A percentile compares a stretch with the other conserved stretches of the same genome.
These are phyloP conservation scores for Diospyros kaki DNA, from an alignment of 148 eudicot species.

Conservation along the genomic window DNA sequence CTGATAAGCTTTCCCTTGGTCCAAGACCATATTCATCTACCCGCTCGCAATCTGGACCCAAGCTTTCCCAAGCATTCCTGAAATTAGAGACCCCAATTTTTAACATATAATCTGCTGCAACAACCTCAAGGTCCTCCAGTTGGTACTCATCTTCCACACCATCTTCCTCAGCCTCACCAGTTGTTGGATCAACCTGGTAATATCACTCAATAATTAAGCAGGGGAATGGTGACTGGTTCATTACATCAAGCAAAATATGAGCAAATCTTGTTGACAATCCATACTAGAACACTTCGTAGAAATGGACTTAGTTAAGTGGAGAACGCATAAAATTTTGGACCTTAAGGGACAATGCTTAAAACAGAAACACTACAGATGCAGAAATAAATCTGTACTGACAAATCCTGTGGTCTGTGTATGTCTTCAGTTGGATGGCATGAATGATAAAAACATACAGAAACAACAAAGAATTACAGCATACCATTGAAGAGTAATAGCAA, in stretches of 20 bases:
- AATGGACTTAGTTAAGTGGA: not conserved
- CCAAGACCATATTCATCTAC: conserved; percentile 98
- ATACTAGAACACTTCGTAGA: not conserved
- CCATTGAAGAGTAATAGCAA: too few species aligned
- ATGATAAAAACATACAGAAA: too few species aligned
- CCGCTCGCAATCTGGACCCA: conserved; percentile 70
- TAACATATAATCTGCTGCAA: conserved; percentile 87
- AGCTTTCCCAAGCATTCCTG: conserved; percentile 95
- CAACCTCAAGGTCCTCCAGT: conserved; percentile 90
- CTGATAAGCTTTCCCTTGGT: conserved; percentile 82
- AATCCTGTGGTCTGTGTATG: too few species aligned
- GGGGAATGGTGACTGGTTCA: not conserved
- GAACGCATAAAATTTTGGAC: not conserved
- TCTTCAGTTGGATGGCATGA: too few species aligned
- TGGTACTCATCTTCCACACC: conserved; percentile 97
- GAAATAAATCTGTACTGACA: too few species aligned
- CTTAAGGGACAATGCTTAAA: not conserved
- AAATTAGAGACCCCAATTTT: conserved; percentile 89
- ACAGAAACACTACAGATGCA: too few species aligned
- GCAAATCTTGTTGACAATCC: not conserved
- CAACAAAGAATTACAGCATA: too few species aligned
- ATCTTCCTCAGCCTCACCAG: conserved; percentile 96
- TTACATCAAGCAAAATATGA: not conserved
- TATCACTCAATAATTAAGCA: conserved; percentile 12
- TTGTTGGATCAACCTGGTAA: conserved; percentile 84